phyloP scores from a whole-genome alignment of 306 rosid genomes.

The Vicia faba region DNA sequence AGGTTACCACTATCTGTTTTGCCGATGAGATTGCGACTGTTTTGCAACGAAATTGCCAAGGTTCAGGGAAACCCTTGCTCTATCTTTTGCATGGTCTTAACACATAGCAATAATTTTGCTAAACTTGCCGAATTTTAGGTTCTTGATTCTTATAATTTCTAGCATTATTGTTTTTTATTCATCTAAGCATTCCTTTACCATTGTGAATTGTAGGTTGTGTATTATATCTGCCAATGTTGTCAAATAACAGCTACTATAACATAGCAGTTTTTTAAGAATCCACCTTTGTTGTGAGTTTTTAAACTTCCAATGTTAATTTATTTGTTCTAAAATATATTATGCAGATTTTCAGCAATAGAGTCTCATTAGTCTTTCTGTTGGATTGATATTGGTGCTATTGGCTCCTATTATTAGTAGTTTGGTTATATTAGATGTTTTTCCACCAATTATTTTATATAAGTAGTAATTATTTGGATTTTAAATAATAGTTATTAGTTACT shows the following conservation, averaged over 20 bases:
- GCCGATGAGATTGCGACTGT: constrained; percentile 58
- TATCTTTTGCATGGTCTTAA: constrained; percentile 83
- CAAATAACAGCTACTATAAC: not conserved
- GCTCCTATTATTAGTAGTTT: too few species aligned
- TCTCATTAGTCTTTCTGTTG: too few species aligned
- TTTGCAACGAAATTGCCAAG: constrained; percentile 54
- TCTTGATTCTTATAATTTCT: constrained; percentile 12
- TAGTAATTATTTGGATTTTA: not conserved
- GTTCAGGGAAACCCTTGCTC: constrained; percentile 59
- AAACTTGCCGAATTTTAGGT: constrained; percentile 85
- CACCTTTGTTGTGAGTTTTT: too few species aligned
- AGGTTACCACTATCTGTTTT: constrained; percentile 51
- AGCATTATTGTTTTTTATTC: not conserved
- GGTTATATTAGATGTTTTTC: too few species aligned
- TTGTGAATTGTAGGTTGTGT: not conserved
- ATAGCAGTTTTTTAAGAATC: too few species aligned
- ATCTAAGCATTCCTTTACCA: not conserved
- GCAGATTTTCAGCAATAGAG: too few species aligned
- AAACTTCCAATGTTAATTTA: too few species aligned
- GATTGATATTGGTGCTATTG: too few species aligned
- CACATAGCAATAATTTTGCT: constrained; percentile 65
- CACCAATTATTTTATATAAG: too few species aligned
- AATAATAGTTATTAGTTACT: not conserved
- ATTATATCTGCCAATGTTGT: constrained; percentile 2
- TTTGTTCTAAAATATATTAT: too few species aligned